These are phyloP conservation scores for Malus domestica DNA, from an alignment of 306 rosid species.

Conservation along the genomic window ASM211411v1 NC_041799.1:16350001-16350500, in stretches of 20 bases:
- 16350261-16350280: not conserved
- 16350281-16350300: not conserved
- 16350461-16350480: not conserved
- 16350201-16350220: not conserved
- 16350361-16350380: not conserved
- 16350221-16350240: not conserved
- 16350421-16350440: not conserved
- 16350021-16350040: not conserved
- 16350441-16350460: not conserved
- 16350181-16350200: not conserved
- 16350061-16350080: not conserved
- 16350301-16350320: not conserved
- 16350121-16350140: not conserved
- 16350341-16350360: not conserved
- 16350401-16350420: constrained; percentile 8
- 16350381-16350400: constrained; percentile 14
- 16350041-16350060: not conserved
- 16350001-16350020: not conserved
- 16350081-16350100: not conserved
- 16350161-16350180: not conserved
- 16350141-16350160: not conserved
- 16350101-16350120: not conserved
- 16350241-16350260: not conserved
- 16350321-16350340: not conserved
- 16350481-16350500: not conserved